Evolutionary conservation across 306 rosid genomes (phyloP).

Genomic region (Medicago arabica): DNA sequence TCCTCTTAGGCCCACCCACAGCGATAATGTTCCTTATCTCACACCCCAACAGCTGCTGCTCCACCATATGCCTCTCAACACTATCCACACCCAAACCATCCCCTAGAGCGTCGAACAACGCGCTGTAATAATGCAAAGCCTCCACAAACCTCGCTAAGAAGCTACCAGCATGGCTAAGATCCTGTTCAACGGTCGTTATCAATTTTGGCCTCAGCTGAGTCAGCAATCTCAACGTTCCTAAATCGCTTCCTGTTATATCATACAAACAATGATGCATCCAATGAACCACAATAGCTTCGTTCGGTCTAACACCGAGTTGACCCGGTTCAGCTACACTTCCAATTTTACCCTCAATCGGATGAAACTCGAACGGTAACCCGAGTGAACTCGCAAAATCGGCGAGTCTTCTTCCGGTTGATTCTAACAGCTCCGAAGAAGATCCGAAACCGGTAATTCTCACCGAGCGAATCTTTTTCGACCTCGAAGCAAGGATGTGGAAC

Average conservation of each 20-base stretch:
- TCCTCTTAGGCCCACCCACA: conserved; percentile 94
- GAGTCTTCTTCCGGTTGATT: conserved; percentile 87
- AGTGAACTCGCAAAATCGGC: conserved; percentile 90
- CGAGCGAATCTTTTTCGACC: conserved; percentile 80
- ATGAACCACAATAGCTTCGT: conserved; percentile 85
- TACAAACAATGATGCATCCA: conserved; percentile 99
- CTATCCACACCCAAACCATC: conserved; percentile 73
- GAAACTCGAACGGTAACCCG: conserved; percentile 84
- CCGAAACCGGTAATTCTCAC: conserved; percentile 93
- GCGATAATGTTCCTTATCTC: conserved; percentile 96
- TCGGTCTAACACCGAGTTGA: conserved; percentile 68
- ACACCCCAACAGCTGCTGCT: conserved; percentile 89
- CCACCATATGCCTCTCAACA: conserved; percentile 84
- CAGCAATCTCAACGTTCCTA: conserved; percentile 72
- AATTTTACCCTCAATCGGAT: conserved; percentile 86
- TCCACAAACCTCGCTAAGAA: conserved; percentile 94
- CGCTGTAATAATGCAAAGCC: conserved; percentile 97
- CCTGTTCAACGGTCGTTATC: conserved; percentile 88
- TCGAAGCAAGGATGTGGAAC: conserved; percentile 94
- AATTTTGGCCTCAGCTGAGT: conserved; percentile 70
- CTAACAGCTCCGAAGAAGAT: conserved; percentile 76
- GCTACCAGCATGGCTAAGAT: conserved; percentile 85
- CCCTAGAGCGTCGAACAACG: conserved; percentile 98
- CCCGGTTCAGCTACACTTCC: conserved; percentile 70
- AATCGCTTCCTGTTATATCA: conserved; percentile 90